Evolutionary conservation across 352 stramenopile species (phyloP).

Genomic region (Phytophthora pistaciae): DNA sequence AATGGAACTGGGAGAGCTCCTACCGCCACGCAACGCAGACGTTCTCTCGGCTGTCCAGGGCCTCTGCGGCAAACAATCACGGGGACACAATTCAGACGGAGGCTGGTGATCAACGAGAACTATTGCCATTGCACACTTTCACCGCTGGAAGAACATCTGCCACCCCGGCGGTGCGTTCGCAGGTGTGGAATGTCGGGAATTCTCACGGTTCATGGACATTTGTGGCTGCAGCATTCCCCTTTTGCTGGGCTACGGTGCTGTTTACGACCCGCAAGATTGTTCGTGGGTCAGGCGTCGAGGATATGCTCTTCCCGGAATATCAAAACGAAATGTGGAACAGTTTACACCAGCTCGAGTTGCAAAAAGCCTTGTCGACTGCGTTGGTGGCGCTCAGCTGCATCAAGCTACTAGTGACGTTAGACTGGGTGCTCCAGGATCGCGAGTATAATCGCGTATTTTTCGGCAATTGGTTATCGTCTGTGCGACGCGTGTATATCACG

Average conservation of each 20-base stretch:
- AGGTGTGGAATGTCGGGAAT: slow-evolving; percentile 30
- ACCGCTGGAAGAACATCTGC: slow-evolving; percentile 14
- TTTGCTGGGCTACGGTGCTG: slow-evolving; percentile 40
- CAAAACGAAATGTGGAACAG: slow-evolving; percentile 7
- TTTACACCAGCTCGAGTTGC: slow-evolving; percentile 39
- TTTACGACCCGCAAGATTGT: slow-evolving; percentile 21
- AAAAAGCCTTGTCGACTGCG: slow-evolving; percentile 41
- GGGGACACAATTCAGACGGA: not conserved
- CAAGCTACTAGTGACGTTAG: slow-evolving; percentile 52
- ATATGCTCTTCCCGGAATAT: slow-evolving; percentile 27
- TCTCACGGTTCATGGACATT: slow-evolving; percentile 71
- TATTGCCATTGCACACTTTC: slow-evolving; percentile 35
- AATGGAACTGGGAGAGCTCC: slow-evolving; percentile 59
- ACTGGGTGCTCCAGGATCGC: slow-evolving; percentile 54
- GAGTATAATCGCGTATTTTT: slow-evolving; percentile 35
- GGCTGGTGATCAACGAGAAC: not conserved
- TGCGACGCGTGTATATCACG: slow-evolving; percentile 35
- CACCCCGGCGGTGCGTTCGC: slow-evolving; percentile 18
- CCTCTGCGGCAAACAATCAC: not conserved
- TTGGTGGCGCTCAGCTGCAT: slow-evolving; percentile 52
- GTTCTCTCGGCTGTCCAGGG: slow-evolving; percentile 40
- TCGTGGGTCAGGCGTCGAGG: slow-evolving; percentile 3
- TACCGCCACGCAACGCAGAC: slow-evolving; percentile 36
- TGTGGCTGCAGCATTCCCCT: slow-evolving; percentile 41
- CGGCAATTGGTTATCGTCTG: slow-evolving; percentile 35